Conservation (phyloP, 225 moss, liverwort and hornwort genomes). For the Climacium dendroides region DNA sequence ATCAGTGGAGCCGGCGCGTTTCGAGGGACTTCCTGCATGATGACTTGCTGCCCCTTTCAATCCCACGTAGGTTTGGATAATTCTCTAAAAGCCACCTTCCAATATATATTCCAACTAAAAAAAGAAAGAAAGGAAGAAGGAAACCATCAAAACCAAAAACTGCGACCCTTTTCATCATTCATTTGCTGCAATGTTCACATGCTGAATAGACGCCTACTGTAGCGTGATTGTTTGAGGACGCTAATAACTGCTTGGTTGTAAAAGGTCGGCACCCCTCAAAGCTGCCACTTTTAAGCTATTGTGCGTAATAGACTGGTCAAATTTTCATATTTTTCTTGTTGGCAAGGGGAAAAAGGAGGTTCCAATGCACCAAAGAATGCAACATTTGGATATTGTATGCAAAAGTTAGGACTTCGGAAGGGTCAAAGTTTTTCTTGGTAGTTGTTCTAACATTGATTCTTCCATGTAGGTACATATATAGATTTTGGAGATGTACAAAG, state of each 20-base stretch:
- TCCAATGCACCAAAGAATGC: background rate
- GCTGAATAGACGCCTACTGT: too few relatives aligned
- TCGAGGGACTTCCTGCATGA: background rate
- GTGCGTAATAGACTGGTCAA: background rate
- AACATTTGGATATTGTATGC: background rate
- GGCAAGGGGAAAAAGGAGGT: background rate
- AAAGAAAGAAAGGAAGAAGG: too few relatives aligned
- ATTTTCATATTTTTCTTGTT: background rate
- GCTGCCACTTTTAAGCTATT: background rate
- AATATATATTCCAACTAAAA: background rate
- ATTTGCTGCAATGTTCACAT: background rate
- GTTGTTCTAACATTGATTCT: background rate
- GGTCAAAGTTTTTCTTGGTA: background rate
- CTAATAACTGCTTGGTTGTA: background rate
- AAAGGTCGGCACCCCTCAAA: background rate
- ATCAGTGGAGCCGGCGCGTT: background rate
- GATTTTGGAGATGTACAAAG: background rate
- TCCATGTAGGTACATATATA: background rate
- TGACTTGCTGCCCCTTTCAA: background rate
- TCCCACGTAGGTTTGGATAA: background rate
- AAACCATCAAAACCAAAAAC: too few relatives aligned
- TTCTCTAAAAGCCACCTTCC: background rate
- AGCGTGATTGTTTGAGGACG: too few relatives aligned
- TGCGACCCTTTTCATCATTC: background rate
- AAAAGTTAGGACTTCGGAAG: background rate